Percentiles rank a stretch among this genome's conserved stretches.
These are phyloP conservation scores for Stevia rebaudiana DNA, from an alignment of 140 eudicot genomes.

Conservation along the genomic window DNA sequence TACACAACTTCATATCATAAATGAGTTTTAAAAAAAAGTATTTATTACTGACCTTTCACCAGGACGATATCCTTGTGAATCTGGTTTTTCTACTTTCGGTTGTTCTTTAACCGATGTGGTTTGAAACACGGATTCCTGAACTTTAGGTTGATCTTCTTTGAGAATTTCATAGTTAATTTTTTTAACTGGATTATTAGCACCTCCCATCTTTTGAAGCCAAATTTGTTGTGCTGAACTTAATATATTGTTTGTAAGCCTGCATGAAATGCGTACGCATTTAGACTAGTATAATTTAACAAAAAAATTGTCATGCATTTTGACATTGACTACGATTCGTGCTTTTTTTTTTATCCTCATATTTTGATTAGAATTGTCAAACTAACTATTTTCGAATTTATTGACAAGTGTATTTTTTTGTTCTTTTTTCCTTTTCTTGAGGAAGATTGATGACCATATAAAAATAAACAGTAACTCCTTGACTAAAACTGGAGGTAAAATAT, in stretches of 20 bases:
- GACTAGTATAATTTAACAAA: neutral
- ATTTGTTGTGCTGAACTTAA: slow-evolving; percentile 89
- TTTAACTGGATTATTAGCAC: slow-evolving; percentile 60
- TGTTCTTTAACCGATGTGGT: slow-evolving; percentile 33
- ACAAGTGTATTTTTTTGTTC: too few species aligned
- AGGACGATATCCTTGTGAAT: slow-evolving; percentile 69
- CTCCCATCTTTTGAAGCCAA: slow-evolving; percentile 92
- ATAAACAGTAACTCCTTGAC: neutral
- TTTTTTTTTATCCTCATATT: neutral
- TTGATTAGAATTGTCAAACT: neutral
- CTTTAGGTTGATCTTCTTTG: slow-evolving; percentile 43
- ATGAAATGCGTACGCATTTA: neutral
- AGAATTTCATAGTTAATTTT: slow-evolving; percentile 41
- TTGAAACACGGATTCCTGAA: slow-evolving; percentile 38
- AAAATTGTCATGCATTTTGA: neutral
- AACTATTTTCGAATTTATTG: neutral
- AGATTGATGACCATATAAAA: neutral
- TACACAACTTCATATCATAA: slow-evolving; percentile 2
- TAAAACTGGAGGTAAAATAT: neutral
- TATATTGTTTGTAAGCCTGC: slow-evolving; percentile 87
- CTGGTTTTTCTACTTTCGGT: slow-evolving; percentile 32
- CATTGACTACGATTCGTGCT: neutral
- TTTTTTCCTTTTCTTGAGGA: neutral
- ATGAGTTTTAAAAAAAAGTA: neutral
- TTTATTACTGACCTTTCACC: slow-evolving; percentile 70